phyloP scores from a whole-genome alignment of 768 basidiomycete species.

The Leccinum incarnatum region DNA sequence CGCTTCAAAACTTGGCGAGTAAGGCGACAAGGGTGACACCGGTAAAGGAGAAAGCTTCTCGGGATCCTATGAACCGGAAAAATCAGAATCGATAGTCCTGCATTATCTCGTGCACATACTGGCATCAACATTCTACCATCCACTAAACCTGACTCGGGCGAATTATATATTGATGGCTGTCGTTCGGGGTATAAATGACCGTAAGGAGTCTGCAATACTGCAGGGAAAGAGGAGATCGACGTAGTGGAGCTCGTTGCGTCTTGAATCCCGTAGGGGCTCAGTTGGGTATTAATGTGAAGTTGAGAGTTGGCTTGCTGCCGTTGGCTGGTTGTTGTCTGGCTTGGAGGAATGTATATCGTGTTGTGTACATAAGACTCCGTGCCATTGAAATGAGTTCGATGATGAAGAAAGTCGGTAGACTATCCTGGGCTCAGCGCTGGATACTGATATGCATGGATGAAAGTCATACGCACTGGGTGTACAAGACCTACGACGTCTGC shows the following conservation, averaged over 20 bases:
- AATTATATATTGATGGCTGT: conserved; percentile 6
- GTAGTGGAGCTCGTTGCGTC: conserved; percentile 19
- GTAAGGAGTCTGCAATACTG: conserved; percentile 11
- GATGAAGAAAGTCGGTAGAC: neutral
- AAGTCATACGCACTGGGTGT: conserved; percentile 12
- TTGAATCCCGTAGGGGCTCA: conserved; percentile 1
- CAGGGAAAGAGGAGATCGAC: conserved; percentile 10
- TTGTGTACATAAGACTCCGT: neutral
- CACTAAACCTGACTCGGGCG: conserved; percentile 11
- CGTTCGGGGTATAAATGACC: neutral
- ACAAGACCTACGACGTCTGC: neutral
- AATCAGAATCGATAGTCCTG: neutral
- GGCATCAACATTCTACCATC: conserved; percentile 3
- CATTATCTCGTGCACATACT: conserved; percentile 7
- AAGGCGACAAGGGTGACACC: conserved; percentile 11
- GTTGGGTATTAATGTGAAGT: conserved; percentile 22
- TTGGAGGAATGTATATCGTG: neutral
- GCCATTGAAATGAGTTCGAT: neutral
- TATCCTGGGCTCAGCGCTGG: conserved; percentile 8
- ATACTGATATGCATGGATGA: neutral
- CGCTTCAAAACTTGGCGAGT: conserved; percentile 1
- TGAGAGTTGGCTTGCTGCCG: conserved; percentile 8
- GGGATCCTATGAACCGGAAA: conserved; percentile 10
- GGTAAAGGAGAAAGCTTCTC: conserved; percentile 9
- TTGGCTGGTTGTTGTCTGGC: neutral